Percentiles rank a stretch among this genome's conserved stretches.
Conservation (phyloP, 106 monocot species). For the Dendrobium catenatum region DNA sequence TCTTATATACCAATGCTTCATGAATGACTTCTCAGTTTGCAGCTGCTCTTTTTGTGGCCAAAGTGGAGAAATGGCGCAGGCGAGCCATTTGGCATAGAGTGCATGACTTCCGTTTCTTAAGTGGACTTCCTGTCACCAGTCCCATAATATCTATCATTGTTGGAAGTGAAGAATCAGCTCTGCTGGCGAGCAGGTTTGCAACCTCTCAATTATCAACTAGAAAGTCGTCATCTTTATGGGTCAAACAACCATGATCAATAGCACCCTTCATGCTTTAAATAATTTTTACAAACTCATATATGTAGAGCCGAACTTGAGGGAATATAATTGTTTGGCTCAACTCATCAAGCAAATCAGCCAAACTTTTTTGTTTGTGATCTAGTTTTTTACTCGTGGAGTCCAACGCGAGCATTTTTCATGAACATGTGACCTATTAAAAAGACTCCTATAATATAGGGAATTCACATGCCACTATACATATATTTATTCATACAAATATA, state of each 20-base stretch:
- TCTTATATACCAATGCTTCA: background rate
- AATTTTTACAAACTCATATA: background rate
- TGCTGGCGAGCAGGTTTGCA: slow-evolving; percentile 74
- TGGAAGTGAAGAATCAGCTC: slow-evolving; percentile 75
- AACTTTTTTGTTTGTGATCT: too few species aligned
- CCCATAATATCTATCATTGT: slow-evolving; percentile 85
- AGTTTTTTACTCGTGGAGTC: too few species aligned
- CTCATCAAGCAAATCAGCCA: too few species aligned
- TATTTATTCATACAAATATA: too few species aligned
- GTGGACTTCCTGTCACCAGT: slow-evolving; percentile 46
- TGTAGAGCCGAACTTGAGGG: background rate
- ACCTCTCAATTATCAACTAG: background rate
- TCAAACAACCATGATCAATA: background rate
- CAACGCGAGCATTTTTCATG: too few species aligned
- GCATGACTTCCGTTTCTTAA: slow-evolving; percentile 49
- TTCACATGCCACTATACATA: too few species aligned
- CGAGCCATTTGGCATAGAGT: slow-evolving; percentile 60
- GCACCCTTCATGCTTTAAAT: background rate
- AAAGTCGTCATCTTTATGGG: background rate
- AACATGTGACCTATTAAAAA: too few species aligned
- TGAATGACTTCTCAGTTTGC: slow-evolving; percentile 17
- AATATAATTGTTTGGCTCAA: too few species aligned
- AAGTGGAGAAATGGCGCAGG: slow-evolving; percentile 82
- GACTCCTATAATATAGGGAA: too few species aligned
- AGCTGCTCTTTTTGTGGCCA: slow-evolving; percentile 65